Percentiles rank a stretch among this genome's conserved stretches.
These are phyloP conservation scores for Coemansia sp. DNA, from an alignment of 192 early-diverging fungal genomes.

Conservation along the genomic window DNA sequence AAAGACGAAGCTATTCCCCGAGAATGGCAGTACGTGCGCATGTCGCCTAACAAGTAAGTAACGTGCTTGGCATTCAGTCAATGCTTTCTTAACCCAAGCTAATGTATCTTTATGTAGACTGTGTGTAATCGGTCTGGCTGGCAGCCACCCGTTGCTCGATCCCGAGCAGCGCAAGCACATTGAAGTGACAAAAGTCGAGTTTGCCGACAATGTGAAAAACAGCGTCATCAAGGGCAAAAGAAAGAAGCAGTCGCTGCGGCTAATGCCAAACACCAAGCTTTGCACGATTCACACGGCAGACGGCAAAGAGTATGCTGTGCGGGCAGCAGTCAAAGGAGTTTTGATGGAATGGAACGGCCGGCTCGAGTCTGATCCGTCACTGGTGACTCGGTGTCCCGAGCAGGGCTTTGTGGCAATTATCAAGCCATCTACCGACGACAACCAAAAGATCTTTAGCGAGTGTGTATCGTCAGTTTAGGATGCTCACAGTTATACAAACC, in stretches of 20 bases:
- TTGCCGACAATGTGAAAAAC: conserved; percentile 20
- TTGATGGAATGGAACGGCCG: conserved; percentile 47
- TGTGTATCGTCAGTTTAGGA: conserved; percentile 13
- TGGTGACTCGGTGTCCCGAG: conserved; percentile 10
- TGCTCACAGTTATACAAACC: neutral
- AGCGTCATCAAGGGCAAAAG: conserved; percentile 45
- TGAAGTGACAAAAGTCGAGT: conserved; percentile 19
- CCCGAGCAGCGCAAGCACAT: neutral
- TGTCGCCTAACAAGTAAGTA: conserved; percentile 42
- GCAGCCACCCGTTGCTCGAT: conserved; percentile 33
- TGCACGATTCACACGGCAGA: conserved; percentile 26
- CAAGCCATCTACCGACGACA: conserved; percentile 35
- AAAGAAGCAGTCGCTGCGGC: conserved; percentile 40
- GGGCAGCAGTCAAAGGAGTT: conserved; percentile 35
- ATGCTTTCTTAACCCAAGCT: no score
- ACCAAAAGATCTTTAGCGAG: conserved; percentile 27
- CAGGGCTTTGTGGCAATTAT: conserved; percentile 37
- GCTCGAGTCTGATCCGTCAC: conserved; percentile 22
- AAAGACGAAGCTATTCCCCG: conserved; percentile 1
- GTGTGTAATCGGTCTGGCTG: conserved; percentile 33
- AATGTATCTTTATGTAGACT: conserved; percentile 13
- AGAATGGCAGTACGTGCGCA: conserved; percentile 42
- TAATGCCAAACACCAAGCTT: conserved; percentile 38
- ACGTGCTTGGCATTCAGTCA: no score
- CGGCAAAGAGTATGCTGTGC: conserved; percentile 21